Evolutionary conservation across 495 filamentous ascomycete species (phyloP).

Genomic region (Penicillium turbatum): DNA sequence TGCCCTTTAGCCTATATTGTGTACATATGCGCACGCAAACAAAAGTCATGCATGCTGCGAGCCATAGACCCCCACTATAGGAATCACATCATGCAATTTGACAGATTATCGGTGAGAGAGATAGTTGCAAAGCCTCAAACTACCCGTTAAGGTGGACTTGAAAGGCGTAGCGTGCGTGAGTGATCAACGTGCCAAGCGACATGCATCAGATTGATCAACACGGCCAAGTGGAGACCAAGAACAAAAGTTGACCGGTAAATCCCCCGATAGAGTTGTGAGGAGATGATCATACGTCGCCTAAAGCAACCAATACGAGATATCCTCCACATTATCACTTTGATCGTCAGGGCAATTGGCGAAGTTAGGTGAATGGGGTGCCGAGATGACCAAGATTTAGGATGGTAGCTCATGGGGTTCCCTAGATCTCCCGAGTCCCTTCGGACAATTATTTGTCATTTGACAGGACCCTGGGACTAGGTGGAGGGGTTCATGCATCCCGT

Average conservation of each 20-base stretch:
- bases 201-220: conserved; percentile 31
- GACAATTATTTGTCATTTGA: background rate
- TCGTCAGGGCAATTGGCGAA: background rate
- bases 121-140: background rate
- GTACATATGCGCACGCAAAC: background rate
- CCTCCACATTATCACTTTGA: too few relatives aligned
- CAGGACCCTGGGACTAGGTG: background rate
- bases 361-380: too few relatives aligned
- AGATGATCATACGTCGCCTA: too few relatives aligned
- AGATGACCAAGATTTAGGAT: too few relatives aligned
- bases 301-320: too few relatives aligned
- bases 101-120: conserved; percentile 8
- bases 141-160: background rate
- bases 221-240: conserved; percentile 5
- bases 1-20: background rate
- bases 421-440: background rate
- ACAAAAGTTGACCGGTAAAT: conserved; percentile 19
- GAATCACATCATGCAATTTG: background rate
- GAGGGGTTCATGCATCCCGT: conserved; percentile 7
- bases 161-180: background rate
- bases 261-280: conserved; percentile 10
- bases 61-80: background rate
- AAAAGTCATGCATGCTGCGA: conserved; percentile 6
- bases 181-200: conserved; percentile 20
- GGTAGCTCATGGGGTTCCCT: too few relatives aligned